Evolutionary conservation across 2,329 filamentous ascomycete genomes (phyloP).

Genomic region (Talaromyces funiculosus): DNA sequence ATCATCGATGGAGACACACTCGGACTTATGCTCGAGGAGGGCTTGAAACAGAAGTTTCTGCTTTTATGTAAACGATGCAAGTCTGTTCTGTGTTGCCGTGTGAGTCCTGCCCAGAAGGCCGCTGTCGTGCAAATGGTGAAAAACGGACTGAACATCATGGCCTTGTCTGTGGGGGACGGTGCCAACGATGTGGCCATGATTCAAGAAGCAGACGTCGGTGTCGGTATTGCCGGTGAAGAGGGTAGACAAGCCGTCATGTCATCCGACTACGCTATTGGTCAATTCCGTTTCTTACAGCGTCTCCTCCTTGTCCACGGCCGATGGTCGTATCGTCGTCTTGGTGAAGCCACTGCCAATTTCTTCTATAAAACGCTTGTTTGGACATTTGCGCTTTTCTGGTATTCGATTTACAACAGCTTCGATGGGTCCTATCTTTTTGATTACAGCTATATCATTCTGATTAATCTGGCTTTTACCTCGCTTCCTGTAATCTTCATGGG

Average conservation of each 20-base stretch:
- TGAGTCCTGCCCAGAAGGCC: constrained; percentile 94
- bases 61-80: constrained; percentile 95
- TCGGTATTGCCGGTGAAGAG: constrained; percentile 90
- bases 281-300: constrained; percentile 82
- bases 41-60: constrained; percentile 84
- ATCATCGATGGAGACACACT: constrained; percentile 94
- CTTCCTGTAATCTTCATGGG: constrained; percentile 92
- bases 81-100: constrained; percentile 93
- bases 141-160: constrained; percentile 91
- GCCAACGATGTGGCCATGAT: constrained; percentile 98
- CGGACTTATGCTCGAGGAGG: constrained; percentile 76
- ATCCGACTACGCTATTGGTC: constrained; percentile 89
- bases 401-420: constrained; percentile 89
- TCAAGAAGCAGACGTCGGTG: constrained; percentile 92
- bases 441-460: constrained; percentile 94
- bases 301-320: constrained; percentile 84
- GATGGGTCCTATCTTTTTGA: constrained; percentile 97
- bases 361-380: constrained; percentile 99
- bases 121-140: constrained; percentile 97
- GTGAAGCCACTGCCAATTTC: constrained; percentile 94
- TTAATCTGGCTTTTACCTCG: constrained; percentile 95
- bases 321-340: constrained; percentile 92
- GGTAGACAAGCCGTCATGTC: constrained; percentile 93
- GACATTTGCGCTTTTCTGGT: constrained; percentile 97
- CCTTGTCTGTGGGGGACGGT: constrained; percentile 84